phyloP scores from a whole-genome alignment of 1,284 basidiomycete species.

The Papiliotrema flavescens region DNA sequence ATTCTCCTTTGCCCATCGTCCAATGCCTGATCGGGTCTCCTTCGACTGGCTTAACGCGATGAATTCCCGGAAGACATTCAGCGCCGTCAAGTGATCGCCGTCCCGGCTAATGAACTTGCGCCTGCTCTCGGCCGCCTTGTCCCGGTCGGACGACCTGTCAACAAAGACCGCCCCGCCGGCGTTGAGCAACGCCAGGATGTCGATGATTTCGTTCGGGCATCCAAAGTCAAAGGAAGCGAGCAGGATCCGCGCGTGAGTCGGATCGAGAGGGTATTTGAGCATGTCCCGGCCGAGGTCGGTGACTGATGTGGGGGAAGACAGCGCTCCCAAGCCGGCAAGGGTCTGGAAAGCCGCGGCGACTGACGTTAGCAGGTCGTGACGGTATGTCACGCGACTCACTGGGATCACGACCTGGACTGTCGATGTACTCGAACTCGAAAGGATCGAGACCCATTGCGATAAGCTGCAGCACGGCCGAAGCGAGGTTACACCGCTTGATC shows the following conservation, averaged over 20 bases:
- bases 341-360: slow-evolving; percentile 69
- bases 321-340: slow-evolving; percentile 69
- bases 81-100: slow-evolving; percentile 85
- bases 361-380: slow-evolving; percentile 6
- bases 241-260: slow-evolving; percentile 70
- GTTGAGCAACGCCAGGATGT: slow-evolving; percentile 75
- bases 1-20: slow-evolving; percentile 77
- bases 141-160: slow-evolving; percentile 59
- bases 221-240: slow-evolving; percentile 66
- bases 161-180: slow-evolving; percentile 68
- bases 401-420: slow-evolving; percentile 67
- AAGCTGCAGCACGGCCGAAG: slow-evolving; percentile 75
- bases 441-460: slow-evolving; percentile 77
- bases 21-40: slow-evolving; percentile 47
- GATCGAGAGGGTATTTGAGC: slow-evolving; percentile 80
- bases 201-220: slow-evolving; percentile 70
- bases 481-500: slow-evolving; percentile 78
- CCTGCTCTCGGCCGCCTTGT: slow-evolving; percentile 64
- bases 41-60: slow-evolving; percentile 32
- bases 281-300: slow-evolving; percentile 71
- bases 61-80: slow-evolving; percentile 82
- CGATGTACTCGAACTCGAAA: slow-evolving; percentile 76
- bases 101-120: slow-evolving; percentile 74
- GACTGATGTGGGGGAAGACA: slow-evolving; percentile 61
- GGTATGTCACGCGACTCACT: slow-evolving; percentile 52